phyloP scores from a whole-genome alignment of 2,329 filamentous ascomycete genomes.

The Periglandula ipomoeae region DNA sequence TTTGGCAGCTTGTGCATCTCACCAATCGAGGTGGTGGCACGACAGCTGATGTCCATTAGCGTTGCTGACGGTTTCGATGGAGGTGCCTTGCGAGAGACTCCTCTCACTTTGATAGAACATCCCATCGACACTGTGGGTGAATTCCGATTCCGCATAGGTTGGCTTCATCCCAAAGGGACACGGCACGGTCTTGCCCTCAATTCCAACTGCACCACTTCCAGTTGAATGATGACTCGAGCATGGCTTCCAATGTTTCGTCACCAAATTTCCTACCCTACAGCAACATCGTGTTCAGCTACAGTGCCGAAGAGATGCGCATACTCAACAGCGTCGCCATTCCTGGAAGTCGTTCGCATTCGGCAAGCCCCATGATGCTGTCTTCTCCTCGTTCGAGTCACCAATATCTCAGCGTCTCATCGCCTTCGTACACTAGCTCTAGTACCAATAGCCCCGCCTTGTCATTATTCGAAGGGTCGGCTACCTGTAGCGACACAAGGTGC shows the following conservation, averaged over 20 bases:
- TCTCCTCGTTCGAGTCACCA: slow-evolving; percentile 46
- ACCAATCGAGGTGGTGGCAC: slow-evolving; percentile 80
- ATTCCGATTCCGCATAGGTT: slow-evolving; percentile 62
- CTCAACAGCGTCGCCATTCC: slow-evolving; percentile 39
- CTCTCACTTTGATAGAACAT: slow-evolving; percentile 60
- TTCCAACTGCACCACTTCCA: slow-evolving; percentile 49
- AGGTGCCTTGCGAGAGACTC: slow-evolving; percentile 43
- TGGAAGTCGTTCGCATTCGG: slow-evolving; percentile 32
- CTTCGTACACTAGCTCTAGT: slow-evolving; percentile 44
- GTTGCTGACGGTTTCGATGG: slow-evolving; percentile 46
- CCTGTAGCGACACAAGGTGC: slow-evolving; percentile 55
- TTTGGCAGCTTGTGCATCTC: slow-evolving; percentile 71
- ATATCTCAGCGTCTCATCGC: slow-evolving; percentile 55
- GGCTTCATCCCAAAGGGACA: slow-evolving; percentile 50
- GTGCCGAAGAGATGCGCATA: slow-evolving; percentile 51
- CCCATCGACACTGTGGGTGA: slow-evolving; percentile 60
- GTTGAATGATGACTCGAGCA: slow-evolving; percentile 33
- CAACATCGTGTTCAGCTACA: slow-evolving; percentile 54
- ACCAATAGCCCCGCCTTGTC: slow-evolving; percentile 56
- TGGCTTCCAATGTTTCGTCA: slow-evolving; percentile 15
- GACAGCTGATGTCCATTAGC: slow-evolving; percentile 62
- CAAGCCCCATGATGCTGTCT: slow-evolving; percentile 47
- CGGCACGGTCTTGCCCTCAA: slow-evolving; percentile 50
- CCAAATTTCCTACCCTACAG: slow-evolving; percentile 43
- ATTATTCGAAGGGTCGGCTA: slow-evolving; percentile 51